Base-by-base conservation (phyloP, 2,329 filamentous ascomycete genomes). In the Fusarium keratoplasticum region DNA sequence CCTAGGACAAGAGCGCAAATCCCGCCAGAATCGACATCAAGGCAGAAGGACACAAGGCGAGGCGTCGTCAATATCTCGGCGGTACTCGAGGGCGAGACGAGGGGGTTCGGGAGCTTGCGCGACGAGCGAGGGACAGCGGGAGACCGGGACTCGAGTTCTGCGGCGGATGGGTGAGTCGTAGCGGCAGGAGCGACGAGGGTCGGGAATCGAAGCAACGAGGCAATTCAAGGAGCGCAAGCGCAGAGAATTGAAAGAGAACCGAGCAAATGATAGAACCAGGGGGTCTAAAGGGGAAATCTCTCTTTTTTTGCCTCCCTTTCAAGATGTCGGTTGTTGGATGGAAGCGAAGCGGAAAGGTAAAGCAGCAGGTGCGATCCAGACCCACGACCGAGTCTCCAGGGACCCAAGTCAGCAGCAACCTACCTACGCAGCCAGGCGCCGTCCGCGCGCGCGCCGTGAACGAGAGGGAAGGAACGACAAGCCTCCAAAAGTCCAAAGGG, bases 11-110 rank as follows among this genome's bases (percentile, higher is more conserved):
- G 35, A 67, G 52, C 64, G 58, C 59, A 33, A 67, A 40, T 67
- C 36, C 38, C 35, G 47, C 54, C 29, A 54, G 50, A 22, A 36
- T 75, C 62, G 69, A 75, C 76, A 78, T 78, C 18, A 68, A 73
- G 61, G 40, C 68, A 20, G 27, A 11, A 50, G n/a, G 35, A 52
- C 58, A 27, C 61, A 52, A 20, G 54, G 42, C 27, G 55, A 64
- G 64, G 61, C 47, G 62, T 36, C 67, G 66, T 61, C 38, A 64
- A 16, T 61, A 60, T 64, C 57, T 69, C 58, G 58, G 68, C 36
- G 35, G 61, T 62, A 44, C 57, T 67, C 61, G 69, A 74, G 33
- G 35, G 29, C 14, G 33, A 38, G 14, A 29, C 13, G 54, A 31
- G 14, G 42, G 42, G 64, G 50, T 50, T 58, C 52, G 59, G 67